Evolutionary conservation across 306 rosid species (phyloP).

Genomic region (Glycine latifolia): DNA sequence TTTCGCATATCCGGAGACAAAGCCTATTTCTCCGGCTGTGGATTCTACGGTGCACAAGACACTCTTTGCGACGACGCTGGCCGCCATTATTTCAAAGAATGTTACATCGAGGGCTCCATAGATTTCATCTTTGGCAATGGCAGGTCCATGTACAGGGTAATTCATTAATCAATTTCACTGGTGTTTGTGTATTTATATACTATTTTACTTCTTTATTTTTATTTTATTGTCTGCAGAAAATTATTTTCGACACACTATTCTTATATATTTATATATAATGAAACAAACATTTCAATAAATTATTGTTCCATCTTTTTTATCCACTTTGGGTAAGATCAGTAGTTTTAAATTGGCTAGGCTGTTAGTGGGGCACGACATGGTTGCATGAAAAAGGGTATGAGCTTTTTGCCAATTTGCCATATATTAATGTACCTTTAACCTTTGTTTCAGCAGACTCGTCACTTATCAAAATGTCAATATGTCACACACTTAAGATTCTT

Average conservation of each 20-base stretch:
- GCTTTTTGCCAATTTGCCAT: constrained; percentile 13
- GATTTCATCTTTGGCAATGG: constrained; percentile 88
- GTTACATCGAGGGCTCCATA: constrained; percentile 77
- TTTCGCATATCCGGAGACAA: constrained; percentile 81
- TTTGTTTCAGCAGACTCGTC: neutral
- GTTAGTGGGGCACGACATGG: constrained; percentile 18
- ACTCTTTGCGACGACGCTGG: constrained; percentile 83
- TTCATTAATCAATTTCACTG: neutral
- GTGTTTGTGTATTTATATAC: neutral
- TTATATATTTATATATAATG: neutral
- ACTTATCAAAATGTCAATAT: too few relatives aligned
- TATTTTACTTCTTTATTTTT: too few relatives aligned
- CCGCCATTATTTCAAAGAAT: constrained; percentile 81
- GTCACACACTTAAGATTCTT: too few relatives aligned
- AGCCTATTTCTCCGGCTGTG: constrained; percentile 79
- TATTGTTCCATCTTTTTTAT: neutral
- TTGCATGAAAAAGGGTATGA: constrained; percentile 20
- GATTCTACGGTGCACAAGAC: constrained; percentile 84
- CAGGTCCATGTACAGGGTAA: constrained; percentile 80
- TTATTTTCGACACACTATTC: too few relatives aligned
- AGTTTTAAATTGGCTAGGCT: neutral
- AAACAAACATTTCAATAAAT: neutral
- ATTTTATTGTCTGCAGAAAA: too few relatives aligned
- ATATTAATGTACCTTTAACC: neutral
- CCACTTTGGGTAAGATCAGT: neutral